A percentile compares a stretch with the other conserved stretches of the same genome.
Conservation (phyloP, 768 basidiomycete genomes). For the Psilocybe sp. region DNA sequence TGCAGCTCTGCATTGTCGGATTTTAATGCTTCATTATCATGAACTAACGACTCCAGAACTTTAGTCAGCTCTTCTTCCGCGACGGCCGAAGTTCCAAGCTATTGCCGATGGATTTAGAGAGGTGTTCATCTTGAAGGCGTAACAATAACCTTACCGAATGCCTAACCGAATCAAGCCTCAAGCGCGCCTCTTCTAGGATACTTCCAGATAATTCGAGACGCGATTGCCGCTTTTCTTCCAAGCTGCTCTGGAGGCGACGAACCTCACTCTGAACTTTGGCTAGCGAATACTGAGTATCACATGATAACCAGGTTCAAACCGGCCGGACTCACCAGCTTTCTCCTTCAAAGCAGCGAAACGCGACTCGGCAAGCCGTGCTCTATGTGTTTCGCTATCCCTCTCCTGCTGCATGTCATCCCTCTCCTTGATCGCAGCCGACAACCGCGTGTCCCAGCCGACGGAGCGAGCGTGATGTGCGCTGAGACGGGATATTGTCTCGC, state of each 20-base stretch:
- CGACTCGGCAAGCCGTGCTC: conserved; percentile 66
- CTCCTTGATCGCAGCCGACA: conserved; percentile 67
- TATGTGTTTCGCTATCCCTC: conserved; percentile 64
- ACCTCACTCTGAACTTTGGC: conserved; percentile 73
- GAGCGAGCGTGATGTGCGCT: conserved; percentile 68
- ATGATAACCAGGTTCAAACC: not conserved
- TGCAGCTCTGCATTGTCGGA: conserved; percentile 81
- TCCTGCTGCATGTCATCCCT: conserved; percentile 86
- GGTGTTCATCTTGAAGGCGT: not conserved
- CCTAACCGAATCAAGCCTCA: conserved; percentile 59
- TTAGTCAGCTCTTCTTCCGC: conserved; percentile 61
- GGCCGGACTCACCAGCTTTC: conserved; percentile 50
- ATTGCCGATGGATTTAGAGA: conserved; percentile 26
- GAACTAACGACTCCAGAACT: conserved; percentile 81
- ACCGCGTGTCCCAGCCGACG: conserved; percentile 65
- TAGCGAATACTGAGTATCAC: conserved; percentile 21
- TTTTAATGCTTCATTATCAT: conserved; percentile 80
- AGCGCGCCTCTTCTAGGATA: conserved; percentile 63
- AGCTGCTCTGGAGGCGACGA: conserved; percentile 55
- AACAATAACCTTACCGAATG: conserved; percentile 41
- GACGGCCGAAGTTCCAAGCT: conserved; percentile 36
- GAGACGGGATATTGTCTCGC: conserved; percentile 61
- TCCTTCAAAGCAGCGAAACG: conserved; percentile 64
- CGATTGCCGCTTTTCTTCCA: conserved; percentile 59
- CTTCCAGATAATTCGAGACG: conserved; percentile 66